Evolutionary conservation across 352 stramenopile genomes (phyloP).

Genomic region (Globisporangium ultimum): DNA sequence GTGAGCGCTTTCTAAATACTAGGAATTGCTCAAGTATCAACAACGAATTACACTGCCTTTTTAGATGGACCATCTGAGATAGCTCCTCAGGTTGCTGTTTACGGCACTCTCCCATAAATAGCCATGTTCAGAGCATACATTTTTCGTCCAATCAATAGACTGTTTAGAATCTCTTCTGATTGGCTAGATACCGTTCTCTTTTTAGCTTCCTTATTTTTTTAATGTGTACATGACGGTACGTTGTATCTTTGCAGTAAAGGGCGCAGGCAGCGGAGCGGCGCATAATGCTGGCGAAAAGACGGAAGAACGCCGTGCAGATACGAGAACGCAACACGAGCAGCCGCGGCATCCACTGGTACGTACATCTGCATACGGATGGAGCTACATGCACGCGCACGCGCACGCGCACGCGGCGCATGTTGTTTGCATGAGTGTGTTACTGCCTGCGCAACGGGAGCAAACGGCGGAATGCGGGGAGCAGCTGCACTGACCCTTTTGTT

Average conservation of each 20-base stretch:
- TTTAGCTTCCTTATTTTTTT: too few species aligned
- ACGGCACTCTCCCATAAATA: slow-evolving; percentile 6
- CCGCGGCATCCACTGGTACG: background rate
- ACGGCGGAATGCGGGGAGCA: too few species aligned
- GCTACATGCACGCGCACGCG: background rate
- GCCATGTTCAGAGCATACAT: background rate
- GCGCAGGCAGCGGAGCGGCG: background rate
- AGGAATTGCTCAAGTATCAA: too few species aligned
- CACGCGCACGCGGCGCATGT: background rate
- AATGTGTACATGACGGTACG: slow-evolving; percentile 1
- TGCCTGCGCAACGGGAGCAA: background rate
- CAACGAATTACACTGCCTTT: too few species aligned
- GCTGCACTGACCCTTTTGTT: too few species aligned
- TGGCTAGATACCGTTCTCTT: background rate
- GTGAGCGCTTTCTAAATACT: slow-evolving; percentile 12
- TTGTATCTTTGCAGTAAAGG: slow-evolving; percentile 8
- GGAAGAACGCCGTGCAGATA: slow-evolving; percentile 6
- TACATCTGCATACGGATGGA: background rate
- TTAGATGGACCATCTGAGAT: too few species aligned
- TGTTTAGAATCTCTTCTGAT: background rate
- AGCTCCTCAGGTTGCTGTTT: background rate
- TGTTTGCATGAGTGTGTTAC: background rate
- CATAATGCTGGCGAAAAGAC: slow-evolving; percentile 5
- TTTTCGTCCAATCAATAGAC: background rate
- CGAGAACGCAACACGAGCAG: slow-evolving; percentile 9